A percentile compares a stretch with the other conserved stretches of the same genome.
Conservation (phyloP, 164 flowering plant species). For the Magnolia officinalis region DNA sequence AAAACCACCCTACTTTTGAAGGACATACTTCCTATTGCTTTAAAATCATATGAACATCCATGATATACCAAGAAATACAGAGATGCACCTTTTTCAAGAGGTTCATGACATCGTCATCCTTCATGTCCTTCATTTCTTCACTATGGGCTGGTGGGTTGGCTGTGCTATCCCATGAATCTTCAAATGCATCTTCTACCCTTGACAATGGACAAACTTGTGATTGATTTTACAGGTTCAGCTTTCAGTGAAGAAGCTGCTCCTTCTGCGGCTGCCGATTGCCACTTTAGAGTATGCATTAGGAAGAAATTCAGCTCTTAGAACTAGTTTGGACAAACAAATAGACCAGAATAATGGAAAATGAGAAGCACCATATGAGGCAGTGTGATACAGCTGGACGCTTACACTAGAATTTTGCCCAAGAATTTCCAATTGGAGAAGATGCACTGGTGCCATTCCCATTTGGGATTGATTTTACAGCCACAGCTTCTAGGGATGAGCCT, state of each 20-base stretch:
- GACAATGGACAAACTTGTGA: neutral
- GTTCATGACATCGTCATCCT: neutral
- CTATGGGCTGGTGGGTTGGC: neutral
- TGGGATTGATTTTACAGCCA: constrained; percentile 1
- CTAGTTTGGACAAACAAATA: neutral
- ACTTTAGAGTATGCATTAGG: neutral
- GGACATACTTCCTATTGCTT: neutral
- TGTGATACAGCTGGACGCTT: constrained; percentile 8
- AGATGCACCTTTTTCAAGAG: neutral
- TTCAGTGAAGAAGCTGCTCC: neutral
- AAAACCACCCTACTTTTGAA: neutral
- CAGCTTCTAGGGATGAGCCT: neutral
- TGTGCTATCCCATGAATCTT: neutral
- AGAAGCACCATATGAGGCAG: neutral
- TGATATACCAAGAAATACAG: neutral
- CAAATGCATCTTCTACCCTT: neutral
- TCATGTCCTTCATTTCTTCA: neutral
- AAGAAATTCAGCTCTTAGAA: neutral
- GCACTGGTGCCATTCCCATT: constrained; percentile 13
- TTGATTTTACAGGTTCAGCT: neutral
- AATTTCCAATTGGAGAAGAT: constrained; percentile 15
- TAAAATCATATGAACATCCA: neutral
- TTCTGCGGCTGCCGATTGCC: neutral
- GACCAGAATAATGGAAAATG: neutral
- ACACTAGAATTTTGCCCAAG: constrained; percentile 21